A percentile compares a stretch with the other conserved stretches of the same genome.
These are phyloP conservation scores for Effrenium voratum DNA, from an alignment of 73 alveolate species.

Conservation along the genomic window DNA sequence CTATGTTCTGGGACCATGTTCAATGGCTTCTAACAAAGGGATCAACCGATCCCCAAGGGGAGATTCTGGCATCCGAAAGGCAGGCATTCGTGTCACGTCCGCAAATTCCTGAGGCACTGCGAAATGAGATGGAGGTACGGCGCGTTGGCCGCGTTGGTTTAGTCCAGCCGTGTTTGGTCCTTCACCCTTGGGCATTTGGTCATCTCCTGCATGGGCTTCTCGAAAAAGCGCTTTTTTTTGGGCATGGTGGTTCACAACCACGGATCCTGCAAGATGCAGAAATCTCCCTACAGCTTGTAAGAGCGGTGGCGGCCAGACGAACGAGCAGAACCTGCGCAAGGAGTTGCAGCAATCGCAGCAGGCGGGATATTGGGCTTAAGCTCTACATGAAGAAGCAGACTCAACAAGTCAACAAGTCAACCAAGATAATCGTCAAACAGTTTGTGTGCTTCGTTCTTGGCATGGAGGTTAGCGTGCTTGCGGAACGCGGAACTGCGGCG, in stretches of 20 bases:
- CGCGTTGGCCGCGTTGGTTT: not conserved
- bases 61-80: not conserved
- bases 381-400: too few species aligned
- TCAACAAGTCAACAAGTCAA: too few species aligned
- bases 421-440: too few species aligned
- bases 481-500: not conserved
- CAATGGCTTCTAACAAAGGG: not conserved
- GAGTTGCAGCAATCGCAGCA: constrained; percentile 75
- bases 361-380: not conserved
- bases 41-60: not conserved
- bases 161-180: not conserved
- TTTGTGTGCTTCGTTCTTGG: too few species aligned
- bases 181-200: not conserved
- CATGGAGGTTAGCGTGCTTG: too few species aligned
- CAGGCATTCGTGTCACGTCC: not conserved
- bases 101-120: constrained; percentile 11
- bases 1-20: too few species aligned
- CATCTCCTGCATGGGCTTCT: too few species aligned
- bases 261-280: not conserved
- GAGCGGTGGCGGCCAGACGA: not conserved
- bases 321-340: constrained; percentile 67
- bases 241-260: not conserved
- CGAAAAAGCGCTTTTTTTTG: too few species aligned
- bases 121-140: constrained; percentile 68
- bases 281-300: not conserved